phyloP scores from a whole-genome alignment of 495 filamentous ascomycete genomes.

The Tetracladium setigerum region DNA sequence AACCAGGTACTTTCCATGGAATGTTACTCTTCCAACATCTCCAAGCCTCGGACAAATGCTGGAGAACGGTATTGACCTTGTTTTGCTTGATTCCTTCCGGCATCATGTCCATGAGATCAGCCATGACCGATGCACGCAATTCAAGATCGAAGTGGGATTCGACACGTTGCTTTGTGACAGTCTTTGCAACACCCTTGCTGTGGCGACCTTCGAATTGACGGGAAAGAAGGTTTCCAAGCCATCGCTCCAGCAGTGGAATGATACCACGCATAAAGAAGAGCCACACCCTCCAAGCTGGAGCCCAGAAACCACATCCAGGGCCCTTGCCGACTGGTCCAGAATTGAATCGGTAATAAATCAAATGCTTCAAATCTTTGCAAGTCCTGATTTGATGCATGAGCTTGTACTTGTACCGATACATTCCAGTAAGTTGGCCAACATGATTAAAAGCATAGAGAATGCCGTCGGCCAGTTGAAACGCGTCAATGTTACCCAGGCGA shows the following conservation, averaged over 20 bases:
- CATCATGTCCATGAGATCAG: slow-evolving; percentile 99
- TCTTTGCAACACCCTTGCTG: slow-evolving; percentile 99
- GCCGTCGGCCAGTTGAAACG: slow-evolving; percentile 97
- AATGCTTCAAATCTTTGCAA: slow-evolving; percentile 98
- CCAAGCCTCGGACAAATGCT: slow-evolving; percentile 97
- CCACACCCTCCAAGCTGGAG: slow-evolving; percentile 98
- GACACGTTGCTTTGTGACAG: slow-evolving; percentile 97
- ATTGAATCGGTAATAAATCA: slow-evolving; percentile 99
- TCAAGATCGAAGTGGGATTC: slow-evolving; percentile 99
- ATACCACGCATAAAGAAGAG: slow-evolving; percentile 99
- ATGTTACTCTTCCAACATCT: slow-evolving; percentile 99
- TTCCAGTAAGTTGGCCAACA: slow-evolving; percentile 95
- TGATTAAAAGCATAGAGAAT: slow-evolving; percentile 99
- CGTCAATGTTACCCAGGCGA: slow-evolving; percentile 95
- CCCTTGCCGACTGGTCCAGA: slow-evolving; percentile 96
- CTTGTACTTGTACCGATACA: slow-evolving; percentile 99
- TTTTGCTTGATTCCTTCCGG: slow-evolving; percentile 99
- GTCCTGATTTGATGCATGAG: slow-evolving; percentile 99
- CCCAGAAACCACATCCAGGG: slow-evolving; percentile 98
- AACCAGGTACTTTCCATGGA: slow-evolving; percentile 95
- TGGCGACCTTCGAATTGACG: slow-evolving; percentile 98
- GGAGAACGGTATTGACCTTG: slow-evolving; percentile 96
- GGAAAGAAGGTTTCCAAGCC: slow-evolving; percentile 94
- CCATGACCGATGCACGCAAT: slow-evolving; percentile 96
- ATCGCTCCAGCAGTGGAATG: slow-evolving; percentile 91